Conservation (phyloP, 139 green algal species). For the Chlamydomonas eustigma region DNA sequence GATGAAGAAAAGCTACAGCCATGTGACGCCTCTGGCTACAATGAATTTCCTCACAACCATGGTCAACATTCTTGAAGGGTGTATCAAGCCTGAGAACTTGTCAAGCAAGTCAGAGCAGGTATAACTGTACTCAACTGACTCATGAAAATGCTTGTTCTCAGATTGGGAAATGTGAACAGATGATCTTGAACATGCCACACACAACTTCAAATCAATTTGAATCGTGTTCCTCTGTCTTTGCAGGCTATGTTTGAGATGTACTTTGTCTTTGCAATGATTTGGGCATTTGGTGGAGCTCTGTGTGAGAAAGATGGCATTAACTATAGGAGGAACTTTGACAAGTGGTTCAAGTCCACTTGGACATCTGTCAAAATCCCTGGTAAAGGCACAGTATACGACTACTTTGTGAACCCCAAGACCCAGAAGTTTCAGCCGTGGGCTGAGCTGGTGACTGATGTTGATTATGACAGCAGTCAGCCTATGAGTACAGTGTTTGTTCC, state of each 20-base stretch:
- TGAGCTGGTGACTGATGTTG: constrained; percentile 74
- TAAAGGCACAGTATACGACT: constrained; percentile 82
- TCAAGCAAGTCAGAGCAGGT: constrained; percentile 60
- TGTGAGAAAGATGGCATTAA: constrained; percentile 87
- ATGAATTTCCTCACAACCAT: constrained; percentile 83
- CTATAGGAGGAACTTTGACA: constrained; percentile 87
- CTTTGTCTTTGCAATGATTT: constrained; percentile 83
- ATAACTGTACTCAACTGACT: no score
- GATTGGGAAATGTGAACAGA: no score
- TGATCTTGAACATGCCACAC: not conserved
- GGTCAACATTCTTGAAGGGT: constrained; percentile 78
- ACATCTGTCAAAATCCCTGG: constrained; percentile 77
- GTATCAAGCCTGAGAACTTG: constrained; percentile 71
- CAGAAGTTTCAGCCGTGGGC: constrained; percentile 81
- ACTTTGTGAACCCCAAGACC: constrained; percentile 82
- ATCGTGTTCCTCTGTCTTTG: not conserved
- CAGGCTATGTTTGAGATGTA: constrained; percentile 73
- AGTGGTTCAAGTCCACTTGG: constrained; percentile 86
- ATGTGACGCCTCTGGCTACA: constrained; percentile 75
- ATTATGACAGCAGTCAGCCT: constrained; percentile 56
- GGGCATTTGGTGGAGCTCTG: constrained; percentile 78
- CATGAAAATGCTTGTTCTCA: not conserved
- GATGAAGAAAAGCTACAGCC: constrained; percentile 76
- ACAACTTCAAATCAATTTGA: not conserved
- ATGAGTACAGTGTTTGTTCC: constrained; percentile 83